A percentile compares a stretch with the other conserved stretches of the same genome.
phyloP scores from a whole-genome alignment of 345 rosid genomes.

The Lagerstroemia speciosa region DNA sequence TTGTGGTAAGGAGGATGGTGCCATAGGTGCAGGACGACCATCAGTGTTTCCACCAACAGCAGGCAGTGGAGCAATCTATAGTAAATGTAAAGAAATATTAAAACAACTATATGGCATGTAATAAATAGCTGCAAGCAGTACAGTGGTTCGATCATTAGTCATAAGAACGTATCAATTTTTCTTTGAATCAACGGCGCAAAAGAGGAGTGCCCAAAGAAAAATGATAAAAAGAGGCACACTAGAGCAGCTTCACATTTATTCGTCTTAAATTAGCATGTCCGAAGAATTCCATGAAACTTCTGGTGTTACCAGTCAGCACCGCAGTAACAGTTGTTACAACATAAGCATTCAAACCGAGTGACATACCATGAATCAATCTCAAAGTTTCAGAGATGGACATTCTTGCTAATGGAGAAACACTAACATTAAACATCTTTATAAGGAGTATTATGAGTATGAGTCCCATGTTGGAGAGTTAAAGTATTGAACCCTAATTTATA shows the following conservation, averaged over 20 bases:
- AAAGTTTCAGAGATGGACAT: background rate
- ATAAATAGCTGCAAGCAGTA: background rate
- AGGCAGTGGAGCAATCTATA: slow-evolving; percentile 22
- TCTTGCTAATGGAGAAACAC: background rate
- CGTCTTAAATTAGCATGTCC: background rate
- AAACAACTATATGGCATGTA: background rate
- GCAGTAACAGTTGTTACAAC: background rate
- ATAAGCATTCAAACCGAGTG: background rate
- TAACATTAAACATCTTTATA: background rate
- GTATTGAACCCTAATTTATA: too few species aligned
- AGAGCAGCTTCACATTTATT: background rate
- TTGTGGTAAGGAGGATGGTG: slow-evolving; percentile 34
- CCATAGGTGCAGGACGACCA: slow-evolving; percentile 37
- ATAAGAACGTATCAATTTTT: background rate
- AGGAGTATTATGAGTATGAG: too few species aligned
- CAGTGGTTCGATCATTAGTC: background rate
- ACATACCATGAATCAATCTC: background rate
- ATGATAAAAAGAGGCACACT: background rate
- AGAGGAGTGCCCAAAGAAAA: too few species aligned
- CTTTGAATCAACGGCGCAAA: background rate
- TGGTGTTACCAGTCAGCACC: background rate
- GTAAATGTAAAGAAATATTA: slow-evolving; percentile 7
- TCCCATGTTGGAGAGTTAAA: too few species aligned
- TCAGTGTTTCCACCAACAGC: slow-evolving; percentile 50
- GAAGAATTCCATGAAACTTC: background rate